These are phyloP conservation scores for Aureobasidium musti DNA, from an alignment of 2,329 filamentous ascomycete genomes.

Conservation along the genomic window DNA sequence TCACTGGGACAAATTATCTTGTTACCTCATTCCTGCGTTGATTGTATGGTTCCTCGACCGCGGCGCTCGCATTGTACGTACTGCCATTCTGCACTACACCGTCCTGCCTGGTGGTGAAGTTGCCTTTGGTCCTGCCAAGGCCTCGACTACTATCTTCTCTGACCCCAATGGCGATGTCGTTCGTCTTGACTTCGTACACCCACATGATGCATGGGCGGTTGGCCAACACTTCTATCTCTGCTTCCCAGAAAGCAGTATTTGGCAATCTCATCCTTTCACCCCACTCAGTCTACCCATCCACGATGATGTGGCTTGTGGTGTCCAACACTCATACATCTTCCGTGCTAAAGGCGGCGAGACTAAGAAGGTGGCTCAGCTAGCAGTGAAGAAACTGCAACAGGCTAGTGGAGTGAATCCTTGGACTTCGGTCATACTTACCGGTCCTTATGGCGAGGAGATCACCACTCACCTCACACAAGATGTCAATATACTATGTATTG, in stretches of 20 bases:
- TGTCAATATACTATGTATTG: conserved; percentile 28
- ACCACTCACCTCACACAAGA: conserved; percentile 7
- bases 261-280: conserved; percentile 73
- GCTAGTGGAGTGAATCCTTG: conserved; percentile 55
- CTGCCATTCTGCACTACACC: conserved; percentile 60
- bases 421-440: conserved; percentile 63
- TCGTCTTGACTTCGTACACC: conserved; percentile 65
- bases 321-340: conserved; percentile 43
- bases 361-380: conserved; percentile 54
- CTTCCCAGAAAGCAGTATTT: conserved; percentile 66
- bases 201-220: conserved; percentile 61
- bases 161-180: conserved; percentile 65
- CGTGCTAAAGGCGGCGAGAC: conserved; percentile 57
- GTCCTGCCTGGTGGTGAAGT: conserved; percentile 56
- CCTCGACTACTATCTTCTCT: conserved; percentile 54
- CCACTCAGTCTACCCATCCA: conserved; percentile 55
- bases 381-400: conserved; percentile 39
- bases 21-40: conserved; percentile 68
- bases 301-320: conserved; percentile 34
- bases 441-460: conserved; percentile 57
- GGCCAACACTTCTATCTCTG: conserved; percentile 73
- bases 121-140: conserved; percentile 60
- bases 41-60: conserved; percentile 67
- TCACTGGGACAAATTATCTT: conserved; percentile 69
- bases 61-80: conserved; percentile 59